Evolutionary conservation across 768 basidiomycete species (phyloP).

Genomic region (Rhodotorula paludigena): DNA sequence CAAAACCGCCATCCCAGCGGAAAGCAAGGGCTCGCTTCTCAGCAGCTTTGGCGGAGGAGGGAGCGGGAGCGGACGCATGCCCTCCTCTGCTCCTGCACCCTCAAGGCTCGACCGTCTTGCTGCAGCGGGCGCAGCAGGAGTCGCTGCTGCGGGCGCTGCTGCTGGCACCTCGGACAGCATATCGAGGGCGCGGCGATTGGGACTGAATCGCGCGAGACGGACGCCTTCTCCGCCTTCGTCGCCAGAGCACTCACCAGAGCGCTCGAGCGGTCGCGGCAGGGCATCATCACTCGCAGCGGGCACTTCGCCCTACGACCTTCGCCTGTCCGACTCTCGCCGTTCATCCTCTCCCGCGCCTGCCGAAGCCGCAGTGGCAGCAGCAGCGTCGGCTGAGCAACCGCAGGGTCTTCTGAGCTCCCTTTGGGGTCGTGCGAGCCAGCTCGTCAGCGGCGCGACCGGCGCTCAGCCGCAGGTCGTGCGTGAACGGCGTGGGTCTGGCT

Average conservation of each 20-base stretch:
- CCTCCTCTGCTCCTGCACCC: background rate
- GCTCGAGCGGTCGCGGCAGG: too few species aligned
- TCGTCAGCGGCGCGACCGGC: slow-evolving; percentile 7
- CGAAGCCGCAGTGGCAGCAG: background rate
- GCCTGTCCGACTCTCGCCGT: too few species aligned
- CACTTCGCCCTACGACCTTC: too few species aligned
- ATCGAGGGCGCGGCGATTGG: background rate
- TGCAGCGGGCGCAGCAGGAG: background rate
- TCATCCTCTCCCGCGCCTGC: background rate
- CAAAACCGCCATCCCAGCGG: background rate
- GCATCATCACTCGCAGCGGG: too few species aligned
- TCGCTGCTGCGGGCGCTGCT: background rate
- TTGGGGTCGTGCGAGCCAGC: slow-evolving; percentile 11
- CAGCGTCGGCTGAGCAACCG: background rate
- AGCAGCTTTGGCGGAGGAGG: background rate
- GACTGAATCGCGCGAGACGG: slow-evolving; percentile 5
- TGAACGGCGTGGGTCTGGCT: background rate
- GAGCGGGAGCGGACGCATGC: background rate
- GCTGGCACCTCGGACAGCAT: background rate
- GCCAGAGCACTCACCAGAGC: background rate
- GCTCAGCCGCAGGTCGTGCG: background rate
- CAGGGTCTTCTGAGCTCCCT: slow-evolving; percentile 11
- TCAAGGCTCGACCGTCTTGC: background rate
- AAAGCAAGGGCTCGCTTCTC: background rate
- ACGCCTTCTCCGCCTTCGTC: background rate